A percentile compares a stretch with the other conserved stretches of the same genome.
Evolutionary conservation across 345 rosid genomes (phyloP).

Genomic region (Cardamine chenopodiifolia): DNA sequence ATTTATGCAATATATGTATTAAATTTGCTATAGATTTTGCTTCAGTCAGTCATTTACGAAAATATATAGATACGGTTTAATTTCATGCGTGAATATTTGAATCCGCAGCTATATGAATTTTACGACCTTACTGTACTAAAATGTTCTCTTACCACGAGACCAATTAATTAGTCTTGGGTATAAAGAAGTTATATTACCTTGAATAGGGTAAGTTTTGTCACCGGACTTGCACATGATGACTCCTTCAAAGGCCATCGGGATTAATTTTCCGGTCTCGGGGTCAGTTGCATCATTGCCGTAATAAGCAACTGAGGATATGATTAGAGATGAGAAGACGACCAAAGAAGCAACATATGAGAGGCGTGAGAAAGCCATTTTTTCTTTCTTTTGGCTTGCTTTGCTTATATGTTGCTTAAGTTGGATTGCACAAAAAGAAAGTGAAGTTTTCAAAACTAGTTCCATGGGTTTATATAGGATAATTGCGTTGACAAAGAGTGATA

Average conservation of each 20-base stretch:
- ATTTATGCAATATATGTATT: too few relatives aligned
- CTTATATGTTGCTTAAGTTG: neutral
- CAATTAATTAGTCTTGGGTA: neutral
- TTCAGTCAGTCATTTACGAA: too few relatives aligned
- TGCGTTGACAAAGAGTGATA: slow-evolving; percentile 19
- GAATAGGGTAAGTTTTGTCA: slow-evolving; percentile 48
- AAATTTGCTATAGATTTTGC: too few relatives aligned
- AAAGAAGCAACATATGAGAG: slow-evolving; percentile 39
- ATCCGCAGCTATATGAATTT: too few relatives aligned
- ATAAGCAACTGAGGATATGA: slow-evolving; percentile 39
- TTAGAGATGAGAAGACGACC: slow-evolving; percentile 39
- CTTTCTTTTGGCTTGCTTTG: slow-evolving; percentile 18
- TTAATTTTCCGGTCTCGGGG: slow-evolving; percentile 40
- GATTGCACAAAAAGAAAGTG: slow-evolving; percentile 34
- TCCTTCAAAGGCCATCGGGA: slow-evolving; percentile 55
- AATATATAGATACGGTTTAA: too few relatives aligned
- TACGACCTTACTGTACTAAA: too few relatives aligned
- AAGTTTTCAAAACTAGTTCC: slow-evolving; percentile 19
- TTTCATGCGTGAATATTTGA: too few relatives aligned
- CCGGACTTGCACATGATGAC: slow-evolving; percentile 58
- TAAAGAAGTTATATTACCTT: slow-evolving; percentile 47
- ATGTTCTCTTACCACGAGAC: too few relatives aligned
- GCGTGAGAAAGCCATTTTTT: slow-evolving; percentile 38
- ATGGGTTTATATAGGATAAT: slow-evolving; percentile 24
- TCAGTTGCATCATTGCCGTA: slow-evolving; percentile 35